A percentile compares a stretch with the other conserved stretches of the same genome.
Conservation (phyloP, 2,329 filamentous ascomycete species). For the Ceratocystis smalleyi region DNA sequence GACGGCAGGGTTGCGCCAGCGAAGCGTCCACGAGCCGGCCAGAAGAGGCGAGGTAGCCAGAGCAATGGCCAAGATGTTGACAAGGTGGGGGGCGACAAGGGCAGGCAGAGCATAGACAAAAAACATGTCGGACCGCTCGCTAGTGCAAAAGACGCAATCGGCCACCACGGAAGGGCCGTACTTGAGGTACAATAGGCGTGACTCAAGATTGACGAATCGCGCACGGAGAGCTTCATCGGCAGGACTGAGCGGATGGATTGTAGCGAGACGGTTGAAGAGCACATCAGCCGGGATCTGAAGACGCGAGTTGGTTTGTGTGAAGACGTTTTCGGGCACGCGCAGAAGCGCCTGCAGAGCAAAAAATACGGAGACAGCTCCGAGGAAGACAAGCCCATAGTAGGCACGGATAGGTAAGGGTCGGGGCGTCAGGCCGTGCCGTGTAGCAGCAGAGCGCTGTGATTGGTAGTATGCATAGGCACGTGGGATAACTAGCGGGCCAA, state of each 20-base stretch:
- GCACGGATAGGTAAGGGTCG: conserved; percentile 39
- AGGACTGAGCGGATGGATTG: conserved; percentile 41
- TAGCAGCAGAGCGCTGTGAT: conserved; percentile 31
- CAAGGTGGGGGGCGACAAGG: conserved; percentile 60
- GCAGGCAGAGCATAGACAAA: conserved; percentile 66
- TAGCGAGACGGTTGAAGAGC: conserved; percentile 59
- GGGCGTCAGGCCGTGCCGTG: conserved; percentile 28
- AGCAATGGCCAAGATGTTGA: conserved; percentile 59
- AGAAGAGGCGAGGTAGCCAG: conserved; percentile 55
- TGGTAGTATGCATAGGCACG: conserved; percentile 51
- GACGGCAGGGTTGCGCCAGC: conserved; percentile 58
- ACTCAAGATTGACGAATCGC: conserved; percentile 55
- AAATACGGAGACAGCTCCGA: conserved; percentile 34
- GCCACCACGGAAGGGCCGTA: conserved; percentile 62
- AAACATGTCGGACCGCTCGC: conserved; percentile 55
- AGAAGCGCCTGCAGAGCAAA: conserved; percentile 49
- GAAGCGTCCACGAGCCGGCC: conserved; percentile 44
- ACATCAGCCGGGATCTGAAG: conserved; percentile 75
- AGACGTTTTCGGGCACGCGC: conserved; percentile 65
- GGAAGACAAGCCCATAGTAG: conserved; percentile 42
- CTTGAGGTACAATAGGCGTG: conserved; percentile 65
- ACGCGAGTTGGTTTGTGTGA: conserved; percentile 59
- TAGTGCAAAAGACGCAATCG: conserved; percentile 66
- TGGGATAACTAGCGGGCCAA: conserved; percentile 58
- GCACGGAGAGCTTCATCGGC: conserved; percentile 49